Conservation (phyloP, 768 basidiomycete species). For the Dioszegia hungarica region DNA sequence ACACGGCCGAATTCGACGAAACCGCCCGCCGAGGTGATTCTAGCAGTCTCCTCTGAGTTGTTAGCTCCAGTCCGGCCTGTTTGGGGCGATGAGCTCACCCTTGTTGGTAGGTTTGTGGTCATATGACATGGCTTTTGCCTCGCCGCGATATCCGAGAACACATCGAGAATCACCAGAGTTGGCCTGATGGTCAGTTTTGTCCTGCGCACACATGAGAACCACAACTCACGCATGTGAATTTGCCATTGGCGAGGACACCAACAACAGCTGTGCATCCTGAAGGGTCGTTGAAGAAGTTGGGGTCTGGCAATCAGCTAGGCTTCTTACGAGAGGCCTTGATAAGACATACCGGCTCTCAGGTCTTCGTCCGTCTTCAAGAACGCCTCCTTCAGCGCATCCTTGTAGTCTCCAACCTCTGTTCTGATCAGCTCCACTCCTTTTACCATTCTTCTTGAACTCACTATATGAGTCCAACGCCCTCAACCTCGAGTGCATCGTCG, state of each 20-base stretch:
- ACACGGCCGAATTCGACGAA: conserved; percentile 96
- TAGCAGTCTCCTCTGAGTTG: conserved; percentile 66
- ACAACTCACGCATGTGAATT: conserved; percentile 9
- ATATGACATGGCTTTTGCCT: conserved; percentile 79
- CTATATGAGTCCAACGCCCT: conserved; percentile 42
- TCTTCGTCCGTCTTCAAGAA: conserved; percentile 95
- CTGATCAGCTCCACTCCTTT: neutral
- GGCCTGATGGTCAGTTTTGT: conserved; percentile 57
- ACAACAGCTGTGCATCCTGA: conserved; percentile 96
- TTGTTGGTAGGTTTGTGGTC: conserved; percentile 94
- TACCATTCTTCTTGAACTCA: conserved; percentile 15
- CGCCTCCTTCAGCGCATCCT: conserved; percentile 72
- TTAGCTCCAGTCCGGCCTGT: neutral
- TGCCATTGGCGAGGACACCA: conserved; percentile 63
- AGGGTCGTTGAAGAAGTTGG: conserved; percentile 79
- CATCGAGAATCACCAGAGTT: conserved; percentile 96
- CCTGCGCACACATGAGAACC: conserved; percentile 37
- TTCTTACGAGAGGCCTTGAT: no score
- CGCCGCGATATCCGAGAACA: conserved; percentile 76
- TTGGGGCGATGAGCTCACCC: conserved; percentile 53
- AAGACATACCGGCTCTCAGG: conserved; percentile 64
- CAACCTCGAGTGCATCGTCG: conserved; percentile 43
- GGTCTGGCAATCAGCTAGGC: conserved; percentile 56
- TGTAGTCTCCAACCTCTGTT: conserved; percentile 57
- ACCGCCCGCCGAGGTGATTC: conserved; percentile 86